Evolutionary conservation across 1,139 yeast species (phyloP).

Genomic region (Oligophagozyma castellii): DNA sequence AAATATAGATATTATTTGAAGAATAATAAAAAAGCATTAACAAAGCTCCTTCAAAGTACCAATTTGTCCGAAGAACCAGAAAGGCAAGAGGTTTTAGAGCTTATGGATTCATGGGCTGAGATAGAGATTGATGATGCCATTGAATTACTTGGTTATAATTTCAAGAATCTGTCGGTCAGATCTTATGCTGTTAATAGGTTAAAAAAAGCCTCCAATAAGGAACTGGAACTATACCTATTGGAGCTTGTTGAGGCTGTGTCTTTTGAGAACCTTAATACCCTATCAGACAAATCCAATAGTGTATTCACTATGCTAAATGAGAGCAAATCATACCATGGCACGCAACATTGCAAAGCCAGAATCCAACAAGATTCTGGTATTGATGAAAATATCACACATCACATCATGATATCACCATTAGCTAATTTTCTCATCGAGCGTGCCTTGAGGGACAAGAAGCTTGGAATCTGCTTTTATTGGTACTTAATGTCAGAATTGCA

Average conservation of each 20-base stretch:
- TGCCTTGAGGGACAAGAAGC: constrained; percentile 47
- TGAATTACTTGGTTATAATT: constrained; percentile 70
- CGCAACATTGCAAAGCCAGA: neutral
- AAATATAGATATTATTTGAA: constrained; percentile 78
- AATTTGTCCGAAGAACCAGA: constrained; percentile 82
- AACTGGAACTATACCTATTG: constrained; percentile 63
- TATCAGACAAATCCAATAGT: constrained; percentile 22
- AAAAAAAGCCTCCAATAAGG: constrained; percentile 65
- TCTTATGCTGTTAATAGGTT: constrained; percentile 81
- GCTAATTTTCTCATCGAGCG: constrained; percentile 69
- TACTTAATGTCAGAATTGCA: constrained; percentile 76
- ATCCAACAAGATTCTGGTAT: constrained; percentile 1
- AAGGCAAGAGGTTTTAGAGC: constrained; percentile 57
- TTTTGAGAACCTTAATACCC: constrained; percentile 37
- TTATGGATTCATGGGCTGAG: constrained; percentile 50
- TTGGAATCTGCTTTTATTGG: constrained; percentile 87
- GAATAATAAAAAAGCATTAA: constrained; percentile 59
- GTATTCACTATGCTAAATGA: constrained; percentile 32
- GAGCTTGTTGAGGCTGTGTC: constrained; percentile 90
- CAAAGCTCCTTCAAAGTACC: constrained; percentile 76
- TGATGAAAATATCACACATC: constrained; percentile 3
- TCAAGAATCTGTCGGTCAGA: constrained; percentile 42
- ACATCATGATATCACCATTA: constrained; percentile 40
- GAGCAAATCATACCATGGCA: constrained; percentile 8
- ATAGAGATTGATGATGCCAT: constrained; percentile 88